Percentiles rank a stretch among this genome's conserved stretches.
Conservation (phyloP, 2,329 filamentous ascomycete genomes). For the Pseudocercospora crystallina region DNA sequence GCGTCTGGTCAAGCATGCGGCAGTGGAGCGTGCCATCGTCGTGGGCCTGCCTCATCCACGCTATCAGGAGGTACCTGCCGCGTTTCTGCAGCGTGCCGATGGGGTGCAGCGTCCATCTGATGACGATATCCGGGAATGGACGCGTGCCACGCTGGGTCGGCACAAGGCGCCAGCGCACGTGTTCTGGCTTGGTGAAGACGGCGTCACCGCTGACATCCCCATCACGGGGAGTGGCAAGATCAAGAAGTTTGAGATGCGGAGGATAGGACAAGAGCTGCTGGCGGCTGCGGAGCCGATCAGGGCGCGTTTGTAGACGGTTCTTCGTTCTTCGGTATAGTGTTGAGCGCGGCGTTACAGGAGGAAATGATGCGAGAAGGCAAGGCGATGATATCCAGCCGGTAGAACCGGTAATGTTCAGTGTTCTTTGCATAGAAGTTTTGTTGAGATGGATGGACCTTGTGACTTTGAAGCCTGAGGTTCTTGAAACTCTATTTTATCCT, state of each 20-base stretch:
- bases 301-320: constrained; percentile 8
- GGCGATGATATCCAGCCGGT: too few relatives aligned
- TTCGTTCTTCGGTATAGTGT: too few relatives aligned
- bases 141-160: constrained; percentile 14
- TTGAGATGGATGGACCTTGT: too few relatives aligned
- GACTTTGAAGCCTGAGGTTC: too few relatives aligned
- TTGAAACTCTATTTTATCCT: not conserved
- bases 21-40: constrained; percentile 31
- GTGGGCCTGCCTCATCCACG: constrained; percentile 32
- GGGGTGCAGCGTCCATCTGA: constrained; percentile 9
- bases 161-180: constrained; percentile 63
- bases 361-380: too few relatives aligned
- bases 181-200: constrained; percentile 68
- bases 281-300: constrained; percentile 2
- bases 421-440: too few relatives aligned
- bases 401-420: too few relatives aligned
- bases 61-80: constrained; percentile 34
- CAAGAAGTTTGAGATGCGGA: constrained; percentile 41
- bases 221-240: constrained; percentile 48
- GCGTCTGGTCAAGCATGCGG: constrained; percentile 27
- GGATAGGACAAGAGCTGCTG: constrained; percentile 23
- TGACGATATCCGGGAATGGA: constrained; percentile 16
- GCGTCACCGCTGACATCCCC: constrained; percentile 36
- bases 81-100: constrained; percentile 35
- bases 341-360: too few relatives aligned